phyloP scores from a whole-genome alignment of 441 rosid species.

The Bocquillonia castaneifolia region DNA sequence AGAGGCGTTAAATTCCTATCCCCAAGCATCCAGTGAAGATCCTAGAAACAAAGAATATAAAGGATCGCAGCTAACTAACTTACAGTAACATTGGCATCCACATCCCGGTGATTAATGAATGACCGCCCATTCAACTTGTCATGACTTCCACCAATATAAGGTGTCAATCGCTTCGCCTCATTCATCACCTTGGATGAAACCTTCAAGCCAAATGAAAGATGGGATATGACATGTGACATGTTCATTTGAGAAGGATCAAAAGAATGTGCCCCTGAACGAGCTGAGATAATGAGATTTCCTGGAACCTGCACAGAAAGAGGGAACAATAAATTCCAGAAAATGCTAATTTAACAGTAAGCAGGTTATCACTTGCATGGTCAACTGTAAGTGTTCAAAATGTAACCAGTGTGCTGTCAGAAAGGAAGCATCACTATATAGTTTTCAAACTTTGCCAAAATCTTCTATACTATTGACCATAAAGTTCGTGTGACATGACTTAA shows the following conservation, averaged over 20 bases:
- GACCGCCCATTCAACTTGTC: conserved; percentile 73
- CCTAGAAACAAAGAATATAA: conserved; percentile 9
- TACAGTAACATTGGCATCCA: conserved; percentile 95
- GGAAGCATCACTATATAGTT: background rate
- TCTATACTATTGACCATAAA: no score
- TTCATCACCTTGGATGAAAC: conserved; percentile 51
- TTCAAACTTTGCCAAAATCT: background rate
- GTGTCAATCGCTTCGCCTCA: conserved; percentile 62
- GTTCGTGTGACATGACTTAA: no score
- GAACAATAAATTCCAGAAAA: background rate
- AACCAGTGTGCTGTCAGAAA: background rate
- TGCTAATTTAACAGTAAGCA: background rate
- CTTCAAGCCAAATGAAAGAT: conserved; percentile 79
- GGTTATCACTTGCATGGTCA: background rate
- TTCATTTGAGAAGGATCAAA: conserved; percentile 89
- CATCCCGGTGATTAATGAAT: conserved; percentile 66
- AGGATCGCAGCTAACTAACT: conserved; percentile 32
- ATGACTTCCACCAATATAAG: conserved; percentile 78
- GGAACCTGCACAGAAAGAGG: conserved; percentile 62
- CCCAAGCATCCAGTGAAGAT: conserved; percentile 8
- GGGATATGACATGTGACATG: conserved; percentile 86
- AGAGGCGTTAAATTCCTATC: background rate
- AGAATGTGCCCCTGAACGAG: conserved; percentile 86
- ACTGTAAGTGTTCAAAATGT: background rate
- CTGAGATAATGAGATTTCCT: conserved; percentile 83